A percentile compares a stretch with the other conserved stretches of the same genome.
These are phyloP conservation scores for Lachnellula hyalina DNA, from an alignment of 2,329 filamentous ascomycete species.

Conservation along the genomic window DNA sequence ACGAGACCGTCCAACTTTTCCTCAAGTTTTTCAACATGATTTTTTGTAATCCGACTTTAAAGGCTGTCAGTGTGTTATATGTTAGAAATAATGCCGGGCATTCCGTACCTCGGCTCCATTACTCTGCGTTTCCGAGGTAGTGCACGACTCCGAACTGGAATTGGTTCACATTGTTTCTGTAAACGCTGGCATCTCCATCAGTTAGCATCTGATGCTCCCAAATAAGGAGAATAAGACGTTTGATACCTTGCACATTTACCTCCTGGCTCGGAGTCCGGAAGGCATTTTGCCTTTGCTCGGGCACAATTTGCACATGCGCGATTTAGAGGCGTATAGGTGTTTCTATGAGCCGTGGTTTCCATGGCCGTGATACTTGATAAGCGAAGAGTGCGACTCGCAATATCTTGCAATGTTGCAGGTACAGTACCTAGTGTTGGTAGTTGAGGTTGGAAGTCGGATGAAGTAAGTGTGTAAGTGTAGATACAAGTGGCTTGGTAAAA, in stretches of 20 bases:
- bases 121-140: constrained; percentile 9
- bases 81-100: background rate
- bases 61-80: background rate
- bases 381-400: no score
- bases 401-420: no score
- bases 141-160: constrained; percentile 2
- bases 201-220: background rate
- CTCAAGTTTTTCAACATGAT: constrained; percentile 18
- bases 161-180: constrained; percentile 14
- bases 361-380: no score
- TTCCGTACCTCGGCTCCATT: constrained; percentile 5
- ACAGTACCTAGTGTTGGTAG: no score
- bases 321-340: background rate
- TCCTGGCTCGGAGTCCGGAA: background rate
- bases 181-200: constrained; percentile 16
- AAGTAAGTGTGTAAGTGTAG: no score
- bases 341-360: no score
- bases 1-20: constrained; percentile 20
- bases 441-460: no score
- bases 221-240: background rate
- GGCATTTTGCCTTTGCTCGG: constrained; percentile 16
- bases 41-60: constrained; percentile 6
- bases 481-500: no score
- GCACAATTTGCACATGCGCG: constrained; percentile 14
- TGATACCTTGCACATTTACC: constrained; percentile 13